phyloP scores from a whole-genome alignment of 768 basidiomycete species.

The Lentinula aciculospora region DNA sequence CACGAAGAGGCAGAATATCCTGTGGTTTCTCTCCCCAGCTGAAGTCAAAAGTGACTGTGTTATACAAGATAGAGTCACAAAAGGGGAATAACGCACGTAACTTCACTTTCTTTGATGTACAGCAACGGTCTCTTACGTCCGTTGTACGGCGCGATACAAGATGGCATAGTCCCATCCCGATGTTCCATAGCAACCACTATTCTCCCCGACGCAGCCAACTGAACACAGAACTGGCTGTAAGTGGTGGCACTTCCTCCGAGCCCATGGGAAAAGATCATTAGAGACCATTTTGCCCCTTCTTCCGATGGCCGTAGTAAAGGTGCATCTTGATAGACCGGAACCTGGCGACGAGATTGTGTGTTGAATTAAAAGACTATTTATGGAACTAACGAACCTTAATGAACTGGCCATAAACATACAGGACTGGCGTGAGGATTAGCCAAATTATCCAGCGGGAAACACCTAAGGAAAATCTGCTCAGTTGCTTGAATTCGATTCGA shows the following conservation, averaged over 20 bases:
- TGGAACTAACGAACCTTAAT: conserved; percentile 31
- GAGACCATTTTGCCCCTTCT: conserved; percentile 51
- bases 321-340: conserved; percentile 53
- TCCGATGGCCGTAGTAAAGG: conserved; percentile 38
- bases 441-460: conserved; percentile 30
- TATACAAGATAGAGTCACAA: neutral
- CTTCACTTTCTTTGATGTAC: conserved; percentile 53
- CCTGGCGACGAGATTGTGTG: conserved; percentile 24
- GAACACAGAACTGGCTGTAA: conserved; percentile 71
- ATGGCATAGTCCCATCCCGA: conserved; percentile 71
- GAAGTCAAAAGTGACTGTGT: neutral
- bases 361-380: neutral
- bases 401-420: conserved; percentile 45
- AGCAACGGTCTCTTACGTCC: conserved; percentile 22
- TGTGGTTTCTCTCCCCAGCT: conserved; percentile 22
- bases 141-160: conserved; percentile 31
- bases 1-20: conserved; percentile 43
- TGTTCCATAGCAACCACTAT: conserved; percentile 84
- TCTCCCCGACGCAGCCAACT: conserved; percentile 71
- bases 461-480: conserved; percentile 16
- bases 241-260: conserved; percentile 68
- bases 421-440: conserved; percentile 34
- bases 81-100: conserved; percentile 36
- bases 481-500: neutral
- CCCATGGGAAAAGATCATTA: conserved; percentile 84